Conservation (phyloP, 345 rosid species). For the Laguncularia racemosa region DNA sequence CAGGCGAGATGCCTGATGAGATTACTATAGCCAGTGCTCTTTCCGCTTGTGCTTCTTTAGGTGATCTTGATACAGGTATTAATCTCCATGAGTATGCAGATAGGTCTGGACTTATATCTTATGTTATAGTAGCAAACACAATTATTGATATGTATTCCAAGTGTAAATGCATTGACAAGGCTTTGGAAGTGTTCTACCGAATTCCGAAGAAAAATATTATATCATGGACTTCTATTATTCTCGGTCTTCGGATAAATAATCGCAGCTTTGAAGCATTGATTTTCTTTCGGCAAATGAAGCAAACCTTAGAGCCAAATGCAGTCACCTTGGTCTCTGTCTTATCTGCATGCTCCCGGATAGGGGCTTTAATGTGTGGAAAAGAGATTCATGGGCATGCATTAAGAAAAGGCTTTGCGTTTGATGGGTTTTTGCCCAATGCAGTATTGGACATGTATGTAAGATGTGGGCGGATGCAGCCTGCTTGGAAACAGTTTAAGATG, state of each 20-base stretch:
- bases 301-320: conserved; percentile 48
- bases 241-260: conserved; percentile 64
- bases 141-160: conserved; percentile 85
- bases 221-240: conserved; percentile 78
- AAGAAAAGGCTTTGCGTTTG: conserved; percentile 41
- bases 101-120: conserved; percentile 42
- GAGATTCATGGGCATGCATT: conserved; percentile 67
- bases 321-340: conserved; percentile 61
- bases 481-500: conserved; percentile 52
- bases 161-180: conserved; percentile 58
- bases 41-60: conserved; percentile 60
- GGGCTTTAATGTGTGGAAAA: conserved; percentile 74
- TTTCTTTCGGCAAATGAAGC: conserved; percentile 59
- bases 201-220: conserved; percentile 64
- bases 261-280: conserved; percentile 70
- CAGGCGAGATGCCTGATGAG: conserved; percentile 49
- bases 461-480: conserved; percentile 63
- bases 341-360: conserved; percentile 80
- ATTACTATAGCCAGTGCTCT: conserved; percentile 58
- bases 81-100: conserved; percentile 60
- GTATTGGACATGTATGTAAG: conserved; percentile 74
- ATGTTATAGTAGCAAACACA: conserved; percentile 55
- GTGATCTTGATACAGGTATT: conserved; percentile 42
- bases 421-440: conserved; percentile 62
- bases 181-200: conserved; percentile 52